Percentiles rank a stretch among this genome's conserved stretches.
These are phyloP conservation scores for Theobroma cacao DNA, from an alignment of 345 rosid species.

Conservation along the genomic window DNA sequence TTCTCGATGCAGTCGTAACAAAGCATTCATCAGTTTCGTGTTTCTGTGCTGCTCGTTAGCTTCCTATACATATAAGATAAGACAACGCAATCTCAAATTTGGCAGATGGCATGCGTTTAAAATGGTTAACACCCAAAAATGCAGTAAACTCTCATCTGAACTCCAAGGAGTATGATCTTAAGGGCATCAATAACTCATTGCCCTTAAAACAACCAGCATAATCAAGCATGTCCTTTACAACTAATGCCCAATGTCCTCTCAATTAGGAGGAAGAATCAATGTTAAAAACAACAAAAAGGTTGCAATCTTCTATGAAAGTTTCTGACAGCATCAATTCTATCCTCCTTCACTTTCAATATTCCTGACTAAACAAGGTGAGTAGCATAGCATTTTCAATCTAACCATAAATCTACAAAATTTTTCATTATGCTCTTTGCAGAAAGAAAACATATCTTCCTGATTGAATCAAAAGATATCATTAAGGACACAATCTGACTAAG, in stretches of 20 bases:
- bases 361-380: background rate
- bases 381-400: background rate
- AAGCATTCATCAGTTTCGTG: conserved; percentile 85
- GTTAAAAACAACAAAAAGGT: background rate
- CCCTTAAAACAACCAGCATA: background rate
- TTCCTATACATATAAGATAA: conserved; percentile 50
- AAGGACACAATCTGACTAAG: background rate
- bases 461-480: background rate
- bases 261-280: background rate
- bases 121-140: background rate
- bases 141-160: background rate
- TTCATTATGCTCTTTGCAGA: background rate
- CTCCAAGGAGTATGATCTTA: background rate
- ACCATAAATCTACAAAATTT: background rate
- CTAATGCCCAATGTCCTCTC: background rate
- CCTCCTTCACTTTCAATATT: background rate
- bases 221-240: background rate
- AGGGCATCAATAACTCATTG: background rate
- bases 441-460: background rate
- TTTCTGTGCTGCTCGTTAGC: conserved; percentile 87
- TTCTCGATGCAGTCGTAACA: conserved; percentile 86
- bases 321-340: background rate
- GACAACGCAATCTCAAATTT: conserved; percentile 12
- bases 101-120: background rate
- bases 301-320: background rate